Evolutionary conservation across 352 stramenopile genomes (phyloP).

Genomic region (Phytophthora gonapodyides): DNA sequence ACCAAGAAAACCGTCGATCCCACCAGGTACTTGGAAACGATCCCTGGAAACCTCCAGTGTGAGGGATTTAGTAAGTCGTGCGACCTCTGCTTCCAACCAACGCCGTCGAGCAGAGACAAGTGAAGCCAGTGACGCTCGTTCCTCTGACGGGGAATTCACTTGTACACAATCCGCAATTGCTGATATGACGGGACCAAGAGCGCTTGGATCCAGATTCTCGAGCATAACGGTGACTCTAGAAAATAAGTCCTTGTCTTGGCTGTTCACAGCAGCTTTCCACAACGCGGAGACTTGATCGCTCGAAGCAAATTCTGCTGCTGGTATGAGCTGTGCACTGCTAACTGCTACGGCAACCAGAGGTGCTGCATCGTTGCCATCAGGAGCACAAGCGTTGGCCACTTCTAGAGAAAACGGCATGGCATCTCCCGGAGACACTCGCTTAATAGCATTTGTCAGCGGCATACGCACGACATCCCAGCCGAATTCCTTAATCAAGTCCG

Average conservation of each 20-base stretch:
- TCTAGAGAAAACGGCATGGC: conserved; percentile 2
- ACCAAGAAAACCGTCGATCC: conserved; percentile 5
- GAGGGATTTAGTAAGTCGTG: not conserved
- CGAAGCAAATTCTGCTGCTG: not conserved
- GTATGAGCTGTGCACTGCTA: conserved; percentile 2
- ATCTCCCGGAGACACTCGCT: not conserved
- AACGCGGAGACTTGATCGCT: not conserved
- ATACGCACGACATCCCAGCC: not conserved
- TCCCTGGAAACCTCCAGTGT: conserved; percentile 1
- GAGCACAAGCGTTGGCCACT: not conserved
- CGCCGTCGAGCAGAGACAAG: not conserved
- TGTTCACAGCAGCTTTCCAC: not conserved
- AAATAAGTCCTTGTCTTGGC: not conserved
- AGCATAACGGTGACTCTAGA: not conserved
- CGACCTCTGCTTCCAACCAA: conserved; percentile 9
- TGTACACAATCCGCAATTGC: not conserved
- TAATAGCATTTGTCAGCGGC: not conserved
- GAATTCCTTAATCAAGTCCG: not conserved
- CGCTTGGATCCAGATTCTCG: not conserved
- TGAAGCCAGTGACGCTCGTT: not conserved
- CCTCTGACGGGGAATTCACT: not conserved
- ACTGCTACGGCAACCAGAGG: not conserved
- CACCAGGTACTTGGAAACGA: not conserved
- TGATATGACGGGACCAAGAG: conserved; percentile 1
- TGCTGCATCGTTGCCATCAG: not conserved